Evolutionary conservation across 495 filamentous ascomycete genomes (phyloP), one percentile per base, ranked within the genome.

Genomic region (Clavariopsis aquatica): DNA sequence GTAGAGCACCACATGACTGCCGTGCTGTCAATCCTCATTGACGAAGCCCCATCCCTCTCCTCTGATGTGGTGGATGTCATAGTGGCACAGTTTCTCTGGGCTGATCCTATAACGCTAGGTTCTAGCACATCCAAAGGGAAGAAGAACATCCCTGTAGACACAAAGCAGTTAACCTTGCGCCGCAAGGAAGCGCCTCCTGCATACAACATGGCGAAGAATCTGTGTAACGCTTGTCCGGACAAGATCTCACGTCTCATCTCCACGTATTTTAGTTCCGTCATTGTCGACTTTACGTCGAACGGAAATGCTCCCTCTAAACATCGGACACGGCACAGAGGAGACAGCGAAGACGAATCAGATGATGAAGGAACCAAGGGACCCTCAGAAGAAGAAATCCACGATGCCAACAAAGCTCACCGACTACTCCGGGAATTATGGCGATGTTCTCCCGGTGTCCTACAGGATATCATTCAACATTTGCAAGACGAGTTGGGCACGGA

Each of bases 191-290:
- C 92, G 41, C 92, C 93, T 2, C 84, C 91, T 26, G 92, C 94
- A 0, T 98, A 99, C 73, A 90, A 91, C 68, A 96, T 97, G 90
- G 92, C 94, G 28, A 95, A 93, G 75, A 87, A 87, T 6, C 87
- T 99, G 28, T 99, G 94, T 75, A 94, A 93, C 69, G 79, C 82
- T n/a, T 93, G 86, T 60, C 86, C 90, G 1, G 94, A 96, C 63
- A 90, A 92, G 73, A 97, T 99, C 93, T 87, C 91, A 0, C 87
- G 92, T 52, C 88, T 92, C 68, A 87, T 97, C 57, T 92, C 91
- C 66, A 92, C 95, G 71, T 99, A 97, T 72, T 99, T 99, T 76
- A 94, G 92, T 74, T 91, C 96, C 61, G 91, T 98, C 23, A 93
- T 99, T 57, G 84, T 96, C 49, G 90, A 96, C 69, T 87, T 90